Evolutionary conservation across 305 asterid genomes (phyloP).

Genomic region (Fraxinus greggii): DNA sequence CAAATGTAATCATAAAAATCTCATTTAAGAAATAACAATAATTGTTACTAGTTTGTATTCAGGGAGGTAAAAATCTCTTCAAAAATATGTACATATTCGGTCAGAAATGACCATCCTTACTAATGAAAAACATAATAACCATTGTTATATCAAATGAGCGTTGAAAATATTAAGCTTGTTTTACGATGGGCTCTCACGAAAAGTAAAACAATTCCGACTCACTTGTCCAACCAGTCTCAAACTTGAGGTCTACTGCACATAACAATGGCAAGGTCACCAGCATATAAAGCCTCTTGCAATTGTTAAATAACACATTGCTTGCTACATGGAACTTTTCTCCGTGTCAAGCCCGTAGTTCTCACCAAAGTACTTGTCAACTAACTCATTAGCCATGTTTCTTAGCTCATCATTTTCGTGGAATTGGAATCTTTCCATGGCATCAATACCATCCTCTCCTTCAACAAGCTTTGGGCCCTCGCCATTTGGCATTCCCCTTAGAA

Average conservation of each 20-base stretch:
- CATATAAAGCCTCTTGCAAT: background rate
- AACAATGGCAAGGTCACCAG: background rate
- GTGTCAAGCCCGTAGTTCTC: conserved; percentile 74
- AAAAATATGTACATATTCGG: background rate
- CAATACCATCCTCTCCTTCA: conserved; percentile 86
- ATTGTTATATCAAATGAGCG: background rate
- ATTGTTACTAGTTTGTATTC: background rate
- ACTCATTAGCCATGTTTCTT: conserved; percentile 73
- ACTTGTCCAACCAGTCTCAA: background rate
- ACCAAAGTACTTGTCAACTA: conserved; percentile 83
- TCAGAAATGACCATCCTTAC: background rate
- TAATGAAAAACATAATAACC: background rate
- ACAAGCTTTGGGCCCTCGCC: conserved; percentile 81
- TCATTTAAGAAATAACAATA: background rate
- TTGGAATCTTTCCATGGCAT: conserved; percentile 92
- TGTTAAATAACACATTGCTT: background rate
- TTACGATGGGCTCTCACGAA: background rate
- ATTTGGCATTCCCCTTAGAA: conserved; percentile 82
- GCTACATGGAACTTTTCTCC: conserved; percentile 20
- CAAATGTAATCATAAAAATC: background rate
- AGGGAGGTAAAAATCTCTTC: background rate
- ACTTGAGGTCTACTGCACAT: conserved; percentile 6
- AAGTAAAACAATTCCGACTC: background rate
- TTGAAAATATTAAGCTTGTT: background rate
- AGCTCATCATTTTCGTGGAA: conserved; percentile 87